phyloP scores from a whole-genome alignment of 352 stramenopile genomes.

The Phytopythium montanum region DNA sequence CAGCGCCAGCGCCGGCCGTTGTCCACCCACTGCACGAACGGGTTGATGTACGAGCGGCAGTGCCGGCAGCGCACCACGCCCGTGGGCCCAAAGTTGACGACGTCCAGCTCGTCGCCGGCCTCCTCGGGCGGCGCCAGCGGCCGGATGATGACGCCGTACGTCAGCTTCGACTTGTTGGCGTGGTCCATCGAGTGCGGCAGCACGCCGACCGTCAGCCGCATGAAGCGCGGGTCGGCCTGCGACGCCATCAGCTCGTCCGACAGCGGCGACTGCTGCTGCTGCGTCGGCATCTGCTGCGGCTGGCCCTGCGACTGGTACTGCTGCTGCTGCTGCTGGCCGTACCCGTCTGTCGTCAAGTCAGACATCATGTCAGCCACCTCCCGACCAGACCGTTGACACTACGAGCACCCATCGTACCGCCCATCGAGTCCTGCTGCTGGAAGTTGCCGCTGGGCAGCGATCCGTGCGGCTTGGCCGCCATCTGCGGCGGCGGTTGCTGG shows the following conservation, averaged over 20 bases:
- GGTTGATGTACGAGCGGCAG: slow-evolving; percentile 90
- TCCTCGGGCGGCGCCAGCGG: slow-evolving; percentile 68
- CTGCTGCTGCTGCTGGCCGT: slow-evolving; percentile 40
- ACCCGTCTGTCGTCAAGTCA: slow-evolving; percentile 35
- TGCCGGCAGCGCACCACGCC: slow-evolving; percentile 86
- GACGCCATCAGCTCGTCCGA: slow-evolving; percentile 68
- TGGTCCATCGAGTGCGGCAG: slow-evolving; percentile 84
- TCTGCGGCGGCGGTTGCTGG: slow-evolving; percentile 16
- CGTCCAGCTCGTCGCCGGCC: slow-evolving; percentile 63
- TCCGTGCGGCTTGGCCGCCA: slow-evolving; percentile 25
- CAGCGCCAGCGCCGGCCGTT: slow-evolving; percentile 85
- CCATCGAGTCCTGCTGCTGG: slow-evolving; percentile 79
- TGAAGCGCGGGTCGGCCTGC: slow-evolving; percentile 77
- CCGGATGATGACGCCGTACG: slow-evolving; percentile 82
- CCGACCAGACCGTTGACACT: too few species aligned
- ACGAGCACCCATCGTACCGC: slow-evolving; percentile 28
- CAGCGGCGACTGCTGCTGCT: slow-evolving; percentile 41
- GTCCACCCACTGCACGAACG: slow-evolving; percentile 89
- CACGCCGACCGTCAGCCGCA: slow-evolving; percentile 71
- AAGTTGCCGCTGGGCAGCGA: slow-evolving; percentile 71
- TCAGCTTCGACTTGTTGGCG: slow-evolving; percentile 79
- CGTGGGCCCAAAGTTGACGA: slow-evolving; percentile 85
- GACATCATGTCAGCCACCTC: background rate
- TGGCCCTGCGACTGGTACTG: slow-evolving; percentile 32
- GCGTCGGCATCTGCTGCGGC: slow-evolving; percentile 20